Base-by-base conservation (phyloP, 164 flowering plant species). In the Tinospora cordifolia region DNA sequence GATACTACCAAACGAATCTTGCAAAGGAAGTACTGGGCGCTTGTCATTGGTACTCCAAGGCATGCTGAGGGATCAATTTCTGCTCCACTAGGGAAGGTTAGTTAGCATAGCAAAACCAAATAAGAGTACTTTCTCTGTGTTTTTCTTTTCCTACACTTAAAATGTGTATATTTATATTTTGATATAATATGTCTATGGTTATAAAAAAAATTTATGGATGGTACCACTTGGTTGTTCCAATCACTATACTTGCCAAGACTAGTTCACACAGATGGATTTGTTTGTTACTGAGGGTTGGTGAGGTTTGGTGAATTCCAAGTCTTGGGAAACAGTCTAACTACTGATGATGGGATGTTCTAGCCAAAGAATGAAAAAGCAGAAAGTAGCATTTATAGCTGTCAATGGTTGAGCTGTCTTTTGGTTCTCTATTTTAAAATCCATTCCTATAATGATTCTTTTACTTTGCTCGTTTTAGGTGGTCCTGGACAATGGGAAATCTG, bases 41-140 rank as follows among this genome's bases (percentile, higher is more conserved):
- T 93, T 73, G 97, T 94, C 62, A 78, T 90, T 78, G 99, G 99
- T 46, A 79, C 83, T 75, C 99, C 98, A 30, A 84, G 82, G 71
- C 88, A 77, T 69, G 62, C 82, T 11, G 80, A 75, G 72, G 99
- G 99, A 63, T 49, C 85, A 65, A 85, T 94, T 68, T 85, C 91
- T 70, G 92, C 87, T 54, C 89, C 97, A 24, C 63, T 94, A 39
- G 84, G 87, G 74, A 94, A 90, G 97, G 99, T 89, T 27, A 70
- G 77, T 40, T 12, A 40, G 36, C 68, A 24, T 19, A 7, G 60
- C 25, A 54, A 54, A 54, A 54, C 7, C 22, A 30, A 30, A 30
- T 30, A 30, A 30, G 36, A 17, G 22, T 1, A 27, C 36, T 39
- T 39, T 11, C 41, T 38, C 4, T 40, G 21, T 2, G 2, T 65